phyloP scores from a whole-genome alignment of 805 yeast genomes.

The Wickerhamiella australiensis region DNA sequence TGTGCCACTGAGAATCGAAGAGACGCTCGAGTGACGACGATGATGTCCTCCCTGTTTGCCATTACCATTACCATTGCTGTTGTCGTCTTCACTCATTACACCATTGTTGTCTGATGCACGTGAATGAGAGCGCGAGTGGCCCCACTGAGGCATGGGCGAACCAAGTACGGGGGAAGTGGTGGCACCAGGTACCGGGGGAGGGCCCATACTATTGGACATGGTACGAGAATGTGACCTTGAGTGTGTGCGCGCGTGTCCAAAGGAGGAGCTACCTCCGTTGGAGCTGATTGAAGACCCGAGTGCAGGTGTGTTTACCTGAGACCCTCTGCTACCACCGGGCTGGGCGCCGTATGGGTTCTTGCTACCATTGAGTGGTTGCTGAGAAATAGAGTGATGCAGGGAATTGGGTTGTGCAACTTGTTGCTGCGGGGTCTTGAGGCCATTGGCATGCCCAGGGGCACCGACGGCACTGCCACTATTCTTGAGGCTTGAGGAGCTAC shows the following conservation, averaged over 20 bases:
- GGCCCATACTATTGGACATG: neutral
- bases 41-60: constrained; percentile 6
- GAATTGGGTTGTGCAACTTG: neutral
- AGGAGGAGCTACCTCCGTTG: too few species aligned
- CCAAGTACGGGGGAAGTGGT: neutral
- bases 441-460: neutral
- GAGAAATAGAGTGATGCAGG: neutral
- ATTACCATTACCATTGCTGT: neutral
- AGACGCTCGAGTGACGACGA: constrained; percentile 11
- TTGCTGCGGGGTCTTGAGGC: neutral
- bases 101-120: neutral
- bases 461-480: neutral
- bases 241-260: neutral
- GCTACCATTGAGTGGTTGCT: neutral
- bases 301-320: neutral
- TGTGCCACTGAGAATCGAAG: constrained; percentile 8
- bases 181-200: neutral
- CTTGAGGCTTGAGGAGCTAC: neutral
- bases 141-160: neutral
- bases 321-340: neutral
- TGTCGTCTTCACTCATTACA: too few species aligned
- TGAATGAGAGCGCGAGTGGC: neutral
- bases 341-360: too few species aligned
- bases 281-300: neutral
- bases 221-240: neutral